Percentiles rank a stretch among this genome's conserved stretches.
These are phyloP conservation scores for Rhipidocladum racemiflorum DNA, from an alignment of 176 grass and related monocot genomes.

Conservation along the genomic window DNA sequence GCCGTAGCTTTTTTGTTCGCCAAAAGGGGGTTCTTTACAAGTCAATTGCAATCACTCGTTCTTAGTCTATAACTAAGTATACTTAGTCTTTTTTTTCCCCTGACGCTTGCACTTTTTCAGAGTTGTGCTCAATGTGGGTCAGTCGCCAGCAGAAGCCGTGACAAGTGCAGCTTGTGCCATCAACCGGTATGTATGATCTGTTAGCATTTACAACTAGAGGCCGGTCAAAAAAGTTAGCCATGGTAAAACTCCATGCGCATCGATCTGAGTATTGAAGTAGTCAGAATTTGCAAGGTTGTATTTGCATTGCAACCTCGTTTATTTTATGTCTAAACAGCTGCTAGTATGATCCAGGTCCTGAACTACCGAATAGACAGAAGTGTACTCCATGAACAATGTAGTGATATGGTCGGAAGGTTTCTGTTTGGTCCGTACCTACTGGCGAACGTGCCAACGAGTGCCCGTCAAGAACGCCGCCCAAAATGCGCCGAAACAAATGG, in stretches of 20 bases:
- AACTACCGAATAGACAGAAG: constrained; percentile 15
- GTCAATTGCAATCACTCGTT: too few relatives aligned
- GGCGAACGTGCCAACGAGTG: constrained; percentile 34
- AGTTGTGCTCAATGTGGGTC: background rate
- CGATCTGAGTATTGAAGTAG: background rate
- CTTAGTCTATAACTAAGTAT: too few relatives aligned
- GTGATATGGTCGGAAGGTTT: constrained; percentile 3
- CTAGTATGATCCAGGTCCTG: background rate
- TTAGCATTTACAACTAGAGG: background rate
- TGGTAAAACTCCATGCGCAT: background rate
- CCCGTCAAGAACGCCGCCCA: constrained; percentile 11
- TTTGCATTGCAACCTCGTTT: background rate
- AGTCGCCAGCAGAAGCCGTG: background rate
- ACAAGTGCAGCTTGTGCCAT: background rate
- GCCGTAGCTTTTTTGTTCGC: background rate
- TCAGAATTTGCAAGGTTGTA: background rate
- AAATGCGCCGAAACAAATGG: constrained; percentile 40
- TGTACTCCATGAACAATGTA: background rate
- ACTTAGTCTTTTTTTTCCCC: too few relatives aligned
- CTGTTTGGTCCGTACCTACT: constrained; percentile 36
- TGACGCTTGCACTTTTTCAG: too few relatives aligned
- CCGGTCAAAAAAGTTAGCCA: background rate
- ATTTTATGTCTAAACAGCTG: background rate
- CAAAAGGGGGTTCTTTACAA: constrained; percentile 20
- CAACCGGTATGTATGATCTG: background rate